phyloP scores from a whole-genome alignment of 2,329 filamentous ascomycete species.

The Pseudocercospora crystallina region DNA sequence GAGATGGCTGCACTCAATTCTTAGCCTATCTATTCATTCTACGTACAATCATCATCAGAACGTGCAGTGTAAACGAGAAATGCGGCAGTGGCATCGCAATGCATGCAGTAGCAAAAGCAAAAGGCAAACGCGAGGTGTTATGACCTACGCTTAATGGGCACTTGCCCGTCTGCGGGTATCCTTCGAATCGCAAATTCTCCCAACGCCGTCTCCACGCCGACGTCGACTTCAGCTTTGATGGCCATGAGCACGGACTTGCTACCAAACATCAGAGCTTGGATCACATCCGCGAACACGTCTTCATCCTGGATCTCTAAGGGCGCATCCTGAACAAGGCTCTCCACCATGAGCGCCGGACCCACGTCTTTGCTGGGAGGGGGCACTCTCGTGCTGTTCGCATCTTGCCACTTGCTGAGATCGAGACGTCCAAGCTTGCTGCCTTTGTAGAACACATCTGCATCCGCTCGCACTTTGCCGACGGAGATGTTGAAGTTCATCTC shows the following conservation, averaged over 20 bases:
- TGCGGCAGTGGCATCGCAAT: slow-evolving; percentile 11
- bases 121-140: slow-evolving; percentile 19
- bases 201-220: slow-evolving; percentile 76
- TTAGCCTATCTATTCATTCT: slow-evolving; percentile 31
- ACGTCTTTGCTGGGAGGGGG: slow-evolving; percentile 54
- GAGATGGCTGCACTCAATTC: slow-evolving; percentile 22
- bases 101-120: slow-evolving; percentile 12
- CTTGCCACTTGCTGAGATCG: slow-evolving; percentile 77
- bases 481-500: slow-evolving; percentile 85
- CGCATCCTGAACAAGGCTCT: slow-evolving; percentile 73
- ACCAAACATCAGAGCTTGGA: slow-evolving; percentile 79
- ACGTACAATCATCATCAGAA: slow-evolving; percentile 6
- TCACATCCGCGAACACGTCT: slow-evolving; percentile 73
- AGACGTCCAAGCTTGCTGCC: slow-evolving; percentile 76
- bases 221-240: slow-evolving; percentile 78
- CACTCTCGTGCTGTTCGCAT: slow-evolving; percentile 74
- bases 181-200: slow-evolving; percentile 78
- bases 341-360: slow-evolving; percentile 66
- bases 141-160: slow-evolving; percentile 90
- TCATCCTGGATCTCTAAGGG: slow-evolving; percentile 81
- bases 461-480: slow-evolving; percentile 73
- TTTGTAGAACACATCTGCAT: slow-evolving; percentile 78
- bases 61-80: not conserved
- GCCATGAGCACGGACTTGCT: slow-evolving; percentile 67
- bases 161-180: slow-evolving; percentile 78